Evolutionary conservation across 306 rosid species (phyloP).

Genomic region (Dalbergia cochinchinensis): DNA sequence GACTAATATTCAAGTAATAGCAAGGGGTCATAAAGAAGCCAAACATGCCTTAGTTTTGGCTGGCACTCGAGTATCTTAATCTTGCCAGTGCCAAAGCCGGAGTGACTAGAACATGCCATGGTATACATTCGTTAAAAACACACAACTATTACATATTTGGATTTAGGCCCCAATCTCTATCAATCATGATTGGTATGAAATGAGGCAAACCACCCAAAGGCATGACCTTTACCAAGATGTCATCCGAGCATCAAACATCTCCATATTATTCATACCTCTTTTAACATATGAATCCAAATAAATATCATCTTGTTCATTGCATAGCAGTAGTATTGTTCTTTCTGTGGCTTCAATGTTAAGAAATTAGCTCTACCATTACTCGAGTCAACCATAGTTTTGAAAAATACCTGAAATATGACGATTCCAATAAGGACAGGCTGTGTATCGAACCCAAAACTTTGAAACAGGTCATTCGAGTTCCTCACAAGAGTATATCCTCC

Average conservation of each 20-base stretch:
- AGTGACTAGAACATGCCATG: constrained; percentile 11
- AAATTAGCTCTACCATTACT: constrained; percentile 1
- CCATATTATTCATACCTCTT: neutral
- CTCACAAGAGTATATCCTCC: constrained; percentile 97
- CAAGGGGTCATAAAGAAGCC: neutral
- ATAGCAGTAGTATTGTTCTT: neutral
- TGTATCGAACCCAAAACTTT: constrained; percentile 92
- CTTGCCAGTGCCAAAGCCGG: neutral
- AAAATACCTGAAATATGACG: constrained; percentile 84
- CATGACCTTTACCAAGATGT: neutral
- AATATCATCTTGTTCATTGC: neutral
- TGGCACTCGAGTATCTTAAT: neutral
- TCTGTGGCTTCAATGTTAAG: neutral
- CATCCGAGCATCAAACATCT: constrained; percentile 14
- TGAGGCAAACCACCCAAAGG: constrained; percentile 6
- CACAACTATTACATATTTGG: neutral
- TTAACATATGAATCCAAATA: neutral
- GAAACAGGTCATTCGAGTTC: constrained; percentile 83
- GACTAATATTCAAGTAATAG: neutral
- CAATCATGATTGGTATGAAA: neutral
- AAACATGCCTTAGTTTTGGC: neutral
- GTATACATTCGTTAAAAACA: neutral
- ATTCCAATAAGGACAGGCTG: constrained; percentile 97
- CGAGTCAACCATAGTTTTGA: constrained; percentile 18
- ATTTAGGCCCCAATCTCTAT: neutral